These are phyloP conservation scores for Primulina huaijiensis DNA, from an alignment of 257 asterid species.

Conservation along the genomic window DNA sequence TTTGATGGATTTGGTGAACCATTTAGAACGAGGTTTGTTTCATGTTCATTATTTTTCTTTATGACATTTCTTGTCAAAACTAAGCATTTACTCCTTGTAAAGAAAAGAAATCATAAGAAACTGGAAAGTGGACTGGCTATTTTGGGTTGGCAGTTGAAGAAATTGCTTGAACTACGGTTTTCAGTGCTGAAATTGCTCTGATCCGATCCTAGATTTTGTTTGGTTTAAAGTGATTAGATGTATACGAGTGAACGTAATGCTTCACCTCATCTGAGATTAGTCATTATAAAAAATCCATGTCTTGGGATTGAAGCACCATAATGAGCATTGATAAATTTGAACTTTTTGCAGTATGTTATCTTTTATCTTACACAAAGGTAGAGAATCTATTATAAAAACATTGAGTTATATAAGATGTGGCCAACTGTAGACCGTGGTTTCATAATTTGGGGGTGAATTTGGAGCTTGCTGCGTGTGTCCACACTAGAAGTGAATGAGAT, in stretches of 20 bases:
- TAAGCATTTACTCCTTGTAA: not conserved
- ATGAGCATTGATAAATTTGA: not conserved
- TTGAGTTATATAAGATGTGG: not conserved
- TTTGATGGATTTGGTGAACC: slow-evolving; percentile 35
- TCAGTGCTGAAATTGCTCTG: not conserved
- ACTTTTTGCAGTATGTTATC: not conserved
- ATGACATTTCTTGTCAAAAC: not conserved
- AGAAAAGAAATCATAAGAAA: not conserved
- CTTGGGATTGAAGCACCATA: not conserved
- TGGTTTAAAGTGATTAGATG: not conserved
- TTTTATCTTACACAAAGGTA: not conserved
- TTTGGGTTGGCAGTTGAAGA: not conserved
- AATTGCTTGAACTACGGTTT: not conserved
- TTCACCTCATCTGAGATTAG: not conserved
- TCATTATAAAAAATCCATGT: not conserved
- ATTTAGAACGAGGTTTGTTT: slow-evolving; percentile 38
- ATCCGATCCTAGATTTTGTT: not conserved
- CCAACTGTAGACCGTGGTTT: not conserved
- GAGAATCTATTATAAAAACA: not conserved
- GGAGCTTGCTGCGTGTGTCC: not conserved
- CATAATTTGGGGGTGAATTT: not conserved
- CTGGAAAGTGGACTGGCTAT: not conserved
- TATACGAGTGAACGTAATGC: not conserved
- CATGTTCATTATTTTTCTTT: not conserved
- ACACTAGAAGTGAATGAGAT: not conserved